Evolutionary conservation across 768 basidiomycete species (phyloP).

Genomic region (Leccinellum rugosiceps): DNA sequence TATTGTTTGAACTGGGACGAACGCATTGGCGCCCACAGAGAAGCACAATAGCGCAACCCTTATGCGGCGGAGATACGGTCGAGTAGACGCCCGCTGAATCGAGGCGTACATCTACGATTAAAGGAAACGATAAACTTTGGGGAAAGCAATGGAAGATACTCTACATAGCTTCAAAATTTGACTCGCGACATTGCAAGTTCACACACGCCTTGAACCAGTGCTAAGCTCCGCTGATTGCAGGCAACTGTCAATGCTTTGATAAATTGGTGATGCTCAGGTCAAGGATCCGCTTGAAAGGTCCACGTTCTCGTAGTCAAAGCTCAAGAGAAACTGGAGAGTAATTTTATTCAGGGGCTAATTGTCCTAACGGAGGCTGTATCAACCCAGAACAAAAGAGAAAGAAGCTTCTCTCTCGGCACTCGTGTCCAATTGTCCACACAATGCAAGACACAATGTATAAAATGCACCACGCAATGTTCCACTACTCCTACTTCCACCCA

Average conservation of each 20-base stretch:
- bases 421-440: slow-evolving; percentile 18
- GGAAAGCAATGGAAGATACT: too few species aligned
- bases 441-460: slow-evolving; percentile 1
- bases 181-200: too few species aligned
- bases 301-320: too few species aligned
- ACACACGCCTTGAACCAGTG: neutral
- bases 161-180: too few species aligned
- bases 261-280: too few species aligned
- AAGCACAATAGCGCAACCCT: slow-evolving; percentile 39
- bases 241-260: too few species aligned
- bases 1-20: slow-evolving; percentile 27
- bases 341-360: too few species aligned
- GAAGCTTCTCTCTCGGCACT: neutral
- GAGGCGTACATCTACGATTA: slow-evolving; percentile 12
- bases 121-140: too few species aligned
- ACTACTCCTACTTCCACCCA: neutral
- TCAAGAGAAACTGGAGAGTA: too few species aligned
- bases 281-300: too few species aligned
- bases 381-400: slow-evolving; percentile 18
- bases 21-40: slow-evolving; percentile 66
- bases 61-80: slow-evolving; percentile 17
- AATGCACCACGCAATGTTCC: slow-evolving; percentile 1
- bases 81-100: slow-evolving; percentile 1
- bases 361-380: neutral
- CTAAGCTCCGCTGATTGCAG: too few species aligned